Conservation (phyloP, 106 monocot species). For the Dendrobium chrysotoxum region DNA sequence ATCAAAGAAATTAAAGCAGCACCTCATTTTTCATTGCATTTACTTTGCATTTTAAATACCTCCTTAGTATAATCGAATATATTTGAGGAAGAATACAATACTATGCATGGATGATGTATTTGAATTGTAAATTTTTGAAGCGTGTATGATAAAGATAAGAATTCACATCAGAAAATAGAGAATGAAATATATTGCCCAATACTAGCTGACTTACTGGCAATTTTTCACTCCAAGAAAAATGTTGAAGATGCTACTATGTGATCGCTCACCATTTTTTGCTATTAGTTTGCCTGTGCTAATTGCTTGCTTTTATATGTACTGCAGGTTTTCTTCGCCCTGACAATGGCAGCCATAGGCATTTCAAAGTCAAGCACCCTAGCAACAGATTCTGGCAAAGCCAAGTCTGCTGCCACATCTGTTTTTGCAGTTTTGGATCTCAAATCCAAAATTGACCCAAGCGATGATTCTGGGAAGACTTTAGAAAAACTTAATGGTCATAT, state of each 20-base stretch:
- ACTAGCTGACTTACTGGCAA: too few species aligned
- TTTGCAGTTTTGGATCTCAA: not conserved
- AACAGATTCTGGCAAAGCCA: slow-evolving; percentile 6
- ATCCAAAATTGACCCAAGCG: slow-evolving; percentile 5
- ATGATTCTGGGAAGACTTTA: not conserved
- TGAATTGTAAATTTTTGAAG: not conserved
- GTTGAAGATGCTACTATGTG: not conserved
- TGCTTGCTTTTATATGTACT: not conserved
- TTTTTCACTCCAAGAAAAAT: too few species aligned
- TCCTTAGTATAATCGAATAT: too few species aligned
- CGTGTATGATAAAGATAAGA: too few species aligned
- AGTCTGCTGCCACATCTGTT: not conserved
- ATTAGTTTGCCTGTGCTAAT: not conserved
- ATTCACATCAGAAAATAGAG: too few species aligned
- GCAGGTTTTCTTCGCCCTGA: not conserved
- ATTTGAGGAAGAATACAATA: too few species aligned
- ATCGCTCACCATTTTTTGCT: too few species aligned
- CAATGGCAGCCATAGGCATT: not conserved
- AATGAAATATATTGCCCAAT: too few species aligned
- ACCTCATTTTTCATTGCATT: too few species aligned
- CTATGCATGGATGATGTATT: not conserved
- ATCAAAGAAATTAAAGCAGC: not conserved
- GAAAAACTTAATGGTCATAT: not conserved
- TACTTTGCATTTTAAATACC: too few species aligned
- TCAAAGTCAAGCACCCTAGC: not conserved